Conservation (phyloP, 441 rosid species). For the Jatropha multifida region DNA sequence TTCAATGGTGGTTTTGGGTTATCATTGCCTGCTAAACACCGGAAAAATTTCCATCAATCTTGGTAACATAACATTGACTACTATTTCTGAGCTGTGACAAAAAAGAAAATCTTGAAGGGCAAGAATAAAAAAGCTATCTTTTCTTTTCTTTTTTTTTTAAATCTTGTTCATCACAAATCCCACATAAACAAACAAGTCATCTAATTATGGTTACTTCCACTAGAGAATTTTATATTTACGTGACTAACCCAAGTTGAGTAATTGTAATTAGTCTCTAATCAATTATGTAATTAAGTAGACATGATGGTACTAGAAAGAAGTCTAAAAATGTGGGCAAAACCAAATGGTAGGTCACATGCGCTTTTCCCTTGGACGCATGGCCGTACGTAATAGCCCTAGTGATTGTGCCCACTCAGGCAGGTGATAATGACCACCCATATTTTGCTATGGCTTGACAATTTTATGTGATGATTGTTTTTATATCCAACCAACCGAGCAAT, state of each 20-base stretch:
- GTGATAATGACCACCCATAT: constrained; percentile 18
- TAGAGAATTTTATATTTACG: neutral
- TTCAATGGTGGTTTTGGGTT: constrained; percentile 29
- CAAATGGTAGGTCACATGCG: constrained; percentile 36
- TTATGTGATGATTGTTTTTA: constrained; percentile 3
- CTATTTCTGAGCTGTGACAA: neutral
- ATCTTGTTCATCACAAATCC: neutral
- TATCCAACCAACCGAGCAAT: neutral
- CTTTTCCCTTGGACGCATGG: constrained; percentile 33
- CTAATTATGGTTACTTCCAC: constrained; percentile 17
- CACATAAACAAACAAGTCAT: neutral
- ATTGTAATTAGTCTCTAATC: neutral
- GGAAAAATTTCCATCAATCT: constrained; percentile 28
- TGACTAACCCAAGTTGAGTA: neutral
- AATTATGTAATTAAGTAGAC: neutral
- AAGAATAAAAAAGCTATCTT: neutral
- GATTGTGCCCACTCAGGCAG: constrained; percentile 25
- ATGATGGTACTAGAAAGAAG: constrained; percentile 9
- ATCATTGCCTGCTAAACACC: constrained; percentile 27
- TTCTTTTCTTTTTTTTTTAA: neutral
- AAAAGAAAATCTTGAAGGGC: too few species aligned
- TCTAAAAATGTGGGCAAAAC: constrained; percentile 22
- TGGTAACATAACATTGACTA: constrained; percentile 16
- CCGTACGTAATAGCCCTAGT: constrained; percentile 12
- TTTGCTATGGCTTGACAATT: constrained; percentile 23